These are phyloP conservation scores for Phytophthora litchii DNA, from an alignment of 352 stramenopile species.

Conservation along the genomic window DNA sequence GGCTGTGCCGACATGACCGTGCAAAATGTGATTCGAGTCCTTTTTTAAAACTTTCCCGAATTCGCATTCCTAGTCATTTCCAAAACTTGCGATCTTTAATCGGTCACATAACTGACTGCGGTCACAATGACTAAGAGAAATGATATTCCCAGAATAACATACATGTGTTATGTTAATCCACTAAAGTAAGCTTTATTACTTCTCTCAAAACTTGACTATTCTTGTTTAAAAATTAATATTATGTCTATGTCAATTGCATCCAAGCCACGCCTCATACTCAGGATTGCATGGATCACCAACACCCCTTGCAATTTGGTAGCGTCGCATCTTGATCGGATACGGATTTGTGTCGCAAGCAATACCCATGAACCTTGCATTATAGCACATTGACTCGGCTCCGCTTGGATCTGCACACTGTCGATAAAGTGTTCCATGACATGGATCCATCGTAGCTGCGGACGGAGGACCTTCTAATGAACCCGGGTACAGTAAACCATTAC, in stretches of 20 bases:
- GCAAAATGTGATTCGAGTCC: neutral
- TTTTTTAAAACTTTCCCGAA: neutral
- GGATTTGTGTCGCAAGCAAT: slow-evolving; percentile 33
- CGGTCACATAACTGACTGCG: neutral
- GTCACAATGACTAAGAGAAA: neutral
- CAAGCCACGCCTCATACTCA: slow-evolving; percentile 39
- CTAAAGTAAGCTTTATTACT: too few relatives aligned
- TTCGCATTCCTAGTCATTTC: neutral
- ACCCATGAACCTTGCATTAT: slow-evolving; percentile 36
- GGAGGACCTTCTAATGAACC: slow-evolving; percentile 18
- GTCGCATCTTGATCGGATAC: slow-evolving; percentile 33
- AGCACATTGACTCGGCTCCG: slow-evolving; percentile 39
- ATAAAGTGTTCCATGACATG: slow-evolving; percentile 51
- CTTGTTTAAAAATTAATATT: too few relatives aligned
- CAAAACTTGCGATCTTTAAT: neutral
- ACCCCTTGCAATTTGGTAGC: slow-evolving; percentile 24
- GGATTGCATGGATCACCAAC: slow-evolving; percentile 35
- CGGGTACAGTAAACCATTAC: slow-evolving; percentile 18
- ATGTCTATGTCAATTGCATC: slow-evolving; percentile 21
- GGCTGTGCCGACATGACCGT: neutral
- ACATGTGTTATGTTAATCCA: too few relatives aligned
- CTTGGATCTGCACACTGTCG: slow-evolving; percentile 29
- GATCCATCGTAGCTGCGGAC: slow-evolving; percentile 22
- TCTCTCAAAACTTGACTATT: too few relatives aligned
- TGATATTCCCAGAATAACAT: neutral